Percentiles rank a stretch among this genome's conserved stretches.
Evolutionary conservation across 2,329 filamentous ascomycete species (phyloP).

Genomic region (Cadophora sp.): DNA sequence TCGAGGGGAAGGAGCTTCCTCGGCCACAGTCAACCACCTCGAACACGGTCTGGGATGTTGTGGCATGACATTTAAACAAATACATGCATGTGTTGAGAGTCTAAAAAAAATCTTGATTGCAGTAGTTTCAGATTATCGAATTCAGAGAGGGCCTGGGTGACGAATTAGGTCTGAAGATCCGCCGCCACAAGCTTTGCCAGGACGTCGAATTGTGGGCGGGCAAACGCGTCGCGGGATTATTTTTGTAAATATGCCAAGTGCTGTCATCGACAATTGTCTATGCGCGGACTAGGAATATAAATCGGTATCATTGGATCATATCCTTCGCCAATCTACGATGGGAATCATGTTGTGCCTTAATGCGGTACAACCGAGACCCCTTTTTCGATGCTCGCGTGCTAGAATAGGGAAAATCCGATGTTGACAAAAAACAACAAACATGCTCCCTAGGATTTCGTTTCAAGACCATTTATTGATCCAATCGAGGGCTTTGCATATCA

Average conservation of each 20-base stretch:
- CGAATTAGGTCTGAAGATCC: not conserved
- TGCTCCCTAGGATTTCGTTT: not conserved
- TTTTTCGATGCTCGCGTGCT: slow-evolving; percentile 4
- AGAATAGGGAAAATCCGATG: not conserved
- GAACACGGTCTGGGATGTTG: not conserved
- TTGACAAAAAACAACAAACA: not conserved
- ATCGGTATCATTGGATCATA: slow-evolving; percentile 5
- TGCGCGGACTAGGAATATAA: not conserved
- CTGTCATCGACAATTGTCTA: not conserved
- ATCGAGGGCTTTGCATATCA: too few species aligned
- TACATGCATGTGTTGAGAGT: not conserved
- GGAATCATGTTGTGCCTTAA: not conserved
- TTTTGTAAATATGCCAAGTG: slow-evolving; percentile 2
- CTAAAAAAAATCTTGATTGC: not conserved
- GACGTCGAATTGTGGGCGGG: not conserved
- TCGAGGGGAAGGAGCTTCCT: slow-evolving; percentile 10
- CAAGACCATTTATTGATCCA: not conserved
- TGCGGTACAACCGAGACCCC: not conserved
- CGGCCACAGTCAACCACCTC: slow-evolving; percentile 12
- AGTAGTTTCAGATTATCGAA: not conserved
- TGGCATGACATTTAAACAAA: slow-evolving; percentile 9
- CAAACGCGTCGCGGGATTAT: slow-evolving; percentile 6
- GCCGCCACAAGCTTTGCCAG: slow-evolving; percentile 7
- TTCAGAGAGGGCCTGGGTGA: not conserved
- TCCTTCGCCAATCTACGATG: slow-evolving; percentile 4